Evolutionary conservation across 169 alveolate species (phyloP), one percentile per base, ranked within the genome.

Genomic region (Plasmodium blacklocki): DNA sequence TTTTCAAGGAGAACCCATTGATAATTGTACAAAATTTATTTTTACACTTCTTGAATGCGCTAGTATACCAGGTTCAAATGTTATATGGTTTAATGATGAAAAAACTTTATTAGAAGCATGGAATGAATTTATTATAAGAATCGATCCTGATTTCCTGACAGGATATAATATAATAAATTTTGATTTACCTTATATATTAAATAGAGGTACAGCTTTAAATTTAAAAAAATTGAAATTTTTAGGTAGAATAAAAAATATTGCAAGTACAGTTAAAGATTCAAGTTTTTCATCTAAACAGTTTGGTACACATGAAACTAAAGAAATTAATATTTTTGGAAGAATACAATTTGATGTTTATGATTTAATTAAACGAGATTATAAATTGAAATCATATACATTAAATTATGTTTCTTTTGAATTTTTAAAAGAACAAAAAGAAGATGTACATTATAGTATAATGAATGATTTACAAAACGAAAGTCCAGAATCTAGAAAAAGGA

Each of bases 121-220:
- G 98, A 92, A 93, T 56, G 94, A 95, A 39, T 97, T 97, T 74
- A 62, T 97, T 9, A 58, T 74, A 43, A 52, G 93, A 76, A 89
- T 94, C 15, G 99, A 98, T 90, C 99, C 99, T 0, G 99, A 98
- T 91, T 95, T 98, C 59, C 93, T 97, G 4, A 97, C 99, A 4
- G 99, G 99, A 14, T 99, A 99, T 95, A 99, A 99, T 94, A 98
- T 98, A 73, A 93, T 97, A 32, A 98, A 98, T 97, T 99, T 99
- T 94, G 99, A 98, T 89, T 93, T 98, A 66, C 98, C 98, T 15
- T 99, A 98, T 89, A 96, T 99, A 62, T 78, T 99, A 59, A 95
- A 97, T 62, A 94, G 99, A 85, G 99, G 99, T 0, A 93, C 96
- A 12, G 92, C 95, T 9, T 93, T 98, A 54, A 95, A 97, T 63